phyloP scores from a whole-genome alignment of 2,329 filamentous ascomycete species.

The Lachnellula cervina region DNA sequence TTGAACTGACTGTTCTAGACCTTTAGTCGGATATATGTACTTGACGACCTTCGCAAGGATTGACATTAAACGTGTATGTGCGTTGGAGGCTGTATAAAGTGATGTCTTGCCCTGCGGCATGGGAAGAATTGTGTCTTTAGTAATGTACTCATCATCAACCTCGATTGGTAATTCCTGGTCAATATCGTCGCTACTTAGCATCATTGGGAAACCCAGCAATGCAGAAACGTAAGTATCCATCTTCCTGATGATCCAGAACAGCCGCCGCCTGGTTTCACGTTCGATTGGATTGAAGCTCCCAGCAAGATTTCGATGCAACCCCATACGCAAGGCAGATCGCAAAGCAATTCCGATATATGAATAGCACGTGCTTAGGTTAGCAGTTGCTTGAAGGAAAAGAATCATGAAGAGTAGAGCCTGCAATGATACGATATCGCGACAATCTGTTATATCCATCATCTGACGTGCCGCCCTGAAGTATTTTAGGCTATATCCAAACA shows the following conservation, averaged over 20 bases:
- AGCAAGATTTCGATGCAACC: slow-evolving; percentile 68
- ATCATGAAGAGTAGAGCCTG: slow-evolving; percentile 77
- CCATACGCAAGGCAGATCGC: slow-evolving; percentile 70
- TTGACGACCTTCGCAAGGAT: slow-evolving; percentile 62
- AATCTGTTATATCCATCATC: slow-evolving; percentile 63
- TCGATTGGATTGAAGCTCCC: slow-evolving; percentile 59
- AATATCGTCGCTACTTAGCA: slow-evolving; percentile 60
- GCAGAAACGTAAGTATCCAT: slow-evolving; percentile 68
- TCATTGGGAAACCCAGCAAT: slow-evolving; percentile 59
- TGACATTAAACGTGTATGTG: slow-evolving; percentile 58
- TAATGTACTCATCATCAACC: slow-evolving; percentile 65
- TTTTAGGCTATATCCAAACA: slow-evolving; percentile 51
- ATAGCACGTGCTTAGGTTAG: slow-evolving; percentile 75
- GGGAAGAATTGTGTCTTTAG: slow-evolving; percentile 48
- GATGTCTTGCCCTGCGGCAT: slow-evolving; percentile 53
- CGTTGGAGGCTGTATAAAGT: slow-evolving; percentile 59
- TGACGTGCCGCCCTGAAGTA: slow-evolving; percentile 66
- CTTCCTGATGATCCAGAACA: slow-evolving; percentile 65
- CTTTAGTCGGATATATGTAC: slow-evolving; percentile 61
- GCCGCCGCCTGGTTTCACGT: slow-evolving; percentile 56
- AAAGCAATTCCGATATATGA: slow-evolving; percentile 75
- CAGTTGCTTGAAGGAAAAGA: slow-evolving; percentile 73
- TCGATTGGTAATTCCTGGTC: slow-evolving; percentile 62
- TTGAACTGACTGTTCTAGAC: slow-evolving; percentile 42
- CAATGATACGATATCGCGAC: slow-evolving; percentile 67